Base-by-base conservation (phyloP, 2,329 filamentous ascomycete genomes). In the Dactylellina leptospora region DNA sequence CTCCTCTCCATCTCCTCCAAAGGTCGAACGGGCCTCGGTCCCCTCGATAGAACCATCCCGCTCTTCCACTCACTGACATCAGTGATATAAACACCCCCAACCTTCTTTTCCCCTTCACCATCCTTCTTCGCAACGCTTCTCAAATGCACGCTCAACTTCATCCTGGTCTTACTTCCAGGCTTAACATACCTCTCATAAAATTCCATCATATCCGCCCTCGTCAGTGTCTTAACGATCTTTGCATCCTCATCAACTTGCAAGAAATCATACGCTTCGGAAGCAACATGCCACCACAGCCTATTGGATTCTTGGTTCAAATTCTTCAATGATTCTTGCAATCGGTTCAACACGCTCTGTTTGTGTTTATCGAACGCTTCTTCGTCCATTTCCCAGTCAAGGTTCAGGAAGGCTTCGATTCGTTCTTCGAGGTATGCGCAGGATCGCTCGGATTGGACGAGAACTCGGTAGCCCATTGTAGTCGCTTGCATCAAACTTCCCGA, bases 401-500 rank as follows among this genome's bases (percentile, higher is more conserved):
- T 87, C 40, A 99, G 81, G 83, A 97, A 97, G 1, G 87, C 84
- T 77, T 97, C 92, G 73, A 97, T 96, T 18, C 95, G 87, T 3
- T 87, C 85, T 78, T 97, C 93, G 1, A 99, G 83, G 77, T 96
- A 97, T 42, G 88, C 84, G 0, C 91, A 89, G 1, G 89, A 87
- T 78, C 89, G 89, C 81, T 99, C 93, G 78, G 92, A 96, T 82
- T 99, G 95, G 27, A 99, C 92, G 73, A 97, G 86, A 74, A 99
- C 90, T 4, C 93, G 86, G 80, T 95, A 95, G 0, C 91, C 91
- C 76, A 91, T 89, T 0, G 90, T 93, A 0, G 90, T 92, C n/a
- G 87, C 82, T 61, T 90, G 87, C 56, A 85, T 85, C 38, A 89
- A 84, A 9, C 87, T 84, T 25, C 92, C 91, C 51, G 90, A 93